Base-by-base conservation (phyloP, 768 basidiomycete genomes). In the Lactarius sanguifluus region DNA sequence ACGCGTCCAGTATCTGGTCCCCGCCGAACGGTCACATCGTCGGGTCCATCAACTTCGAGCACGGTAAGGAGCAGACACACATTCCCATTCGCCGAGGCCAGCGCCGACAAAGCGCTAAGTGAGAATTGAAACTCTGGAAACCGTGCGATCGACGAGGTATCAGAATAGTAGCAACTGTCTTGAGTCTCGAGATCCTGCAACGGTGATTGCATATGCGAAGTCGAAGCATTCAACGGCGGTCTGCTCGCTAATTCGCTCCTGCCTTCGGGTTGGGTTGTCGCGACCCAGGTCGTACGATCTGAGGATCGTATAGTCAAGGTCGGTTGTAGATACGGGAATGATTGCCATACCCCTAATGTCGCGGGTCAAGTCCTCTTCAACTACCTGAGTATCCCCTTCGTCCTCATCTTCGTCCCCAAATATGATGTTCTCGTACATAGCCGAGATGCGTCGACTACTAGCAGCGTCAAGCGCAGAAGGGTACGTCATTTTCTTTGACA, bases 91-190 rank as follows among this genome's bases (percentile, higher is more conserved):
- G 18, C 73, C 68, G 66, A 0, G 68, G 58, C 20, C 2, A 92
- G 77, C 2, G 85, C 76, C 0, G 84, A 82, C 23, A 92, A 74
- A 0, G 78, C 71, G 73, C 91, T 84, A 20, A 91, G 76, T 70
- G 80, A 86, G 76, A 94, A 91, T 67, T 89, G 86, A 71, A 91
- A 93, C 9, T 80, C 76, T 3, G 91, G 91, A 71, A 93, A 92
- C 12, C 81, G 82, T 10, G 81, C 85, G 68, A 93, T 89, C 20
- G 90, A 91, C 0, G 88, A 88, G 1, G 84, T 81, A 69, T 88
- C 84, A 6, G 89, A 89, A 72, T 85, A 85, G 67, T 78, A 85
- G 67, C 78, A 0, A 79, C 80, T 2, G 76, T 78, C 59, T 71
- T 74, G 54, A 9, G 64, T 69, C 25, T 66, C 70, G 54, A 50